phyloP scores from a whole-genome alignment of 2,329 filamentous ascomycete species.

The Clathrospora elynae region DNA sequence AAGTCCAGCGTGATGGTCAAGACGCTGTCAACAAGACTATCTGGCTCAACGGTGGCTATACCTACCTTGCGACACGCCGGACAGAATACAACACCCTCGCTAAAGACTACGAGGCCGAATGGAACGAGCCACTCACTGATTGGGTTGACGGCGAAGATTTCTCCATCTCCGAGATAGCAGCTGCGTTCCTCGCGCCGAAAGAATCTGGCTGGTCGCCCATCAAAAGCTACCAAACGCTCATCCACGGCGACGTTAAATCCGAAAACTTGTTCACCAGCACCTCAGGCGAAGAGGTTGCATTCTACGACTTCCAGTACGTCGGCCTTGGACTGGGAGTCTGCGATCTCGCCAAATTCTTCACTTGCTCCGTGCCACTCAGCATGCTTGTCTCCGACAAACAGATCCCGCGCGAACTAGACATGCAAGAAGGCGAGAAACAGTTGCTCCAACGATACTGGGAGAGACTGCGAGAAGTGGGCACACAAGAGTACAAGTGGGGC shows the following conservation, averaged over 20 bases:
- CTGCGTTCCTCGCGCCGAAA: constrained; percentile 56
- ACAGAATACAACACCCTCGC: constrained; percentile 60
- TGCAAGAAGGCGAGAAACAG: constrained; percentile 57
- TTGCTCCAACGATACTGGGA: constrained; percentile 60
- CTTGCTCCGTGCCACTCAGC: constrained; percentile 64
- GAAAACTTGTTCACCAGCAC: constrained; percentile 68
- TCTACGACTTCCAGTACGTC: constrained; percentile 73
- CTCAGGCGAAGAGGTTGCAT: constrained; percentile 59
- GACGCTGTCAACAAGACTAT: constrained; percentile 33
- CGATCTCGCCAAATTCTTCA: constrained; percentile 70
- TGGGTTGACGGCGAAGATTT: constrained; percentile 22
- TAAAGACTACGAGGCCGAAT: constrained; percentile 58
- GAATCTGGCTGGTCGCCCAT: constrained; percentile 39
- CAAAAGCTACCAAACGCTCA: constrained; percentile 57
- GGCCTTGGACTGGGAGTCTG: constrained; percentile 68
- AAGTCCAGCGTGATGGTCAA: constrained; percentile 47
- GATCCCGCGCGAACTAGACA: constrained; percentile 51
- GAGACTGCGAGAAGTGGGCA: constrained; percentile 41
- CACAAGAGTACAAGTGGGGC: constrained; percentile 59
- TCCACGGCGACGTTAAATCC: constrained; percentile 73
- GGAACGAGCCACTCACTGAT: constrained; percentile 58
- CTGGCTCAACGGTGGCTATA: constrained; percentile 72
- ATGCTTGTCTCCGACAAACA: constrained; percentile 53
- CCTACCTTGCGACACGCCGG: constrained; percentile 67
- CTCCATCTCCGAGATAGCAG: constrained; percentile 60